Base-by-base conservation (phyloP, 2,329 filamentous ascomycete genomes). In the Trematosphaeria pertusa region DNA sequence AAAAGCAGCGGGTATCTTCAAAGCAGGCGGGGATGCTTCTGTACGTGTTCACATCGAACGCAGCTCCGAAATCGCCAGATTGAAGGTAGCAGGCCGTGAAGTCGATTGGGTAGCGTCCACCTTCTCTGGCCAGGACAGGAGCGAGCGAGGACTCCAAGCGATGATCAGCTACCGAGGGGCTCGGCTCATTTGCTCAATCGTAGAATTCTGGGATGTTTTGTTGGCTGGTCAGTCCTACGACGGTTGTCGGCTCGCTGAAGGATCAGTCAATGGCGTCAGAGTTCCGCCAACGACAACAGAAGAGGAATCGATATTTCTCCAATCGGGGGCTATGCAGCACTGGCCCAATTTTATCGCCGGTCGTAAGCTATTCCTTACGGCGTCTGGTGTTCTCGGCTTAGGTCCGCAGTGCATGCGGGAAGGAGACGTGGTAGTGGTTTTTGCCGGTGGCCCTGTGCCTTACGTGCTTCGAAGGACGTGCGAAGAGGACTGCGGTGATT, bases 351-450 rank as follows among this genome's bases (percentile, higher is more conserved):
- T 6, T 4, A 18, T 10, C 21, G 31, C 12, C 5, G 15, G 39
- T 4, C 30, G 39, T 18, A 28, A 31, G 2, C 7, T 43, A 14
- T 43, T 43, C 15, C 17, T 20, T 5, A 43, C 39, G 3, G 12
- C 7, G 12, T 34, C 18, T 6, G 39, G 39, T 3, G 19, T 19
- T 26, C 22, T 44, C 12, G 46, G 46, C 9, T 21, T 44, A n/a
- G 40, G 46, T 10, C 46, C 46, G 2, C 3, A 14, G 10, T 44
- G 40, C 14, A 44, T 49, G 41, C 21, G n/a, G 11, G 5, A 5
- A 8, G 31, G 31, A 18, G 46, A 49, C 37, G 20, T 37, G 7
- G 37, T 49, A 8, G 46, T 17, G 2, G 36, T 49, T 24, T 36
- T 49, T 15, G 17, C 38, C 14, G 40, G 41, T 2, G 46, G 36